Evolutionary conservation across 192 early-diverging fungal genomes (phyloP), one percentile per base, ranked within the genome.

Genomic region (Umbelopsis sp.): DNA sequence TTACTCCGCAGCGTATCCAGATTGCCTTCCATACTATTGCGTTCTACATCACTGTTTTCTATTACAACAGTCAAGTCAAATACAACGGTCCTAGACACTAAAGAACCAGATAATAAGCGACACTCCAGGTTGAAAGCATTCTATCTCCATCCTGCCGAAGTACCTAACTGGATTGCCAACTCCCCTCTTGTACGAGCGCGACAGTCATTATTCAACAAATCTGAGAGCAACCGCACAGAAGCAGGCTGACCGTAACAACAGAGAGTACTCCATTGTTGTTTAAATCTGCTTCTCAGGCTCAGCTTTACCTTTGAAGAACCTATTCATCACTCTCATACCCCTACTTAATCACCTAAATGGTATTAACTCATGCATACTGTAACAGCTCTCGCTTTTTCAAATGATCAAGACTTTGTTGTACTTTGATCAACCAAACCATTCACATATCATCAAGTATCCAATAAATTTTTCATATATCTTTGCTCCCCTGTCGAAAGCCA

Each of bases 131-230:
- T 62, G 12, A 62, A 62, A 62, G 56, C 29, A 0, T 62, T 62
- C n/a, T 62, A 62, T 34, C 31, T 34, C 6, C 56, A 62, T 62
- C 56, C 56, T 29, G 56, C 56, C 26, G 56, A 62, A 34, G 56
- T 62, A 17, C 56, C 56, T 3, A 62, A 62, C 17, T 62, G 56
- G 56, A 62, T 62, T 16, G 56, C 56, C 3, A 16, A 31, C 29
- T 62, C 56, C 2, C 56, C 56, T 20, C 17, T 32, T 0, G 17
- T 62, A 32, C 56, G 56, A 34, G 32, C 56, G 8, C 31, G 9
- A 34, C 56, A 62, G 31, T 62, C 56, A 11, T 16, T 62, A 17
- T 62, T 62, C 2, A 17, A 49, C 6, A n/a, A 21, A 4, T n/a
- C 17, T 32, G 56, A 62, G 29, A 62, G 24, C 29, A 11, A 16